A percentile compares a stretch with the other conserved stretches of the same genome.
These are phyloP conservation scores for Colletotrichum salicis DNA, from an alignment of 2,329 filamentous ascomycete species.

Conservation along the genomic window DNA sequence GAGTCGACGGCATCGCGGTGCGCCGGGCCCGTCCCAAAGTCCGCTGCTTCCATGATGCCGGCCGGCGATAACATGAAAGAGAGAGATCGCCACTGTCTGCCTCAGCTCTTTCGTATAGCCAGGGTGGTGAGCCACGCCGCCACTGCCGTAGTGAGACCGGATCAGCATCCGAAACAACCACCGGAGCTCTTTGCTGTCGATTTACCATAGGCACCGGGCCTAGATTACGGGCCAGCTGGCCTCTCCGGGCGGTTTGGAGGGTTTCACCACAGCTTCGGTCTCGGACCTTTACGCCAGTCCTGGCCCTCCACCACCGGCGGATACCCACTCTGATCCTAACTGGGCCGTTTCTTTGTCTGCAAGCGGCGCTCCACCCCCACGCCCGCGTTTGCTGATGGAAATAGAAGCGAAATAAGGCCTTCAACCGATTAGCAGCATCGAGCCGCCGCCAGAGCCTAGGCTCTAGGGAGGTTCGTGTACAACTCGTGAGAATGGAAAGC, in stretches of 20 bases:
- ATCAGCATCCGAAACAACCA: neutral
- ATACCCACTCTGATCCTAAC: neutral
- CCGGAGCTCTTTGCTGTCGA: neutral
- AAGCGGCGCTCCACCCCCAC: neutral
- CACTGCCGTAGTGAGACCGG: neutral
- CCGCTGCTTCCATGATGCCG: slow-evolving; percentile 26
- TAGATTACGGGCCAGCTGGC: slow-evolving; percentile 1
- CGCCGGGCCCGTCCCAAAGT: slow-evolving; percentile 17
- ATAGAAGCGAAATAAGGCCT: neutral
- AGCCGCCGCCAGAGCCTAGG: neutral
- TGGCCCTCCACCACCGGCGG: slow-evolving; percentile 12
- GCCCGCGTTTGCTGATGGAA: neutral
- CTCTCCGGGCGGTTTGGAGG: neutral
- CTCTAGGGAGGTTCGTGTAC: neutral
- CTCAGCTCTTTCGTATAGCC: slow-evolving; percentile 4
- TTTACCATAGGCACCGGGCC: neutral
- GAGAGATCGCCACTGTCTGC: slow-evolving; percentile 10
- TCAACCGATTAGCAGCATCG: neutral
- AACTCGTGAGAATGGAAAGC: neutral
- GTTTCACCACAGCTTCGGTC: slow-evolving; percentile 17
- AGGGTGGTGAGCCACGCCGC: neutral
- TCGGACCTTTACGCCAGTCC: slow-evolving; percentile 12
- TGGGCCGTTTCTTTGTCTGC: neutral
- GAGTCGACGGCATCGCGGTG: neutral
- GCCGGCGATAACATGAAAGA: slow-evolving; percentile 13